These are phyloP conservation scores for Starmerella geochares DNA, from an alignment of 805 yeast species.

Conservation along the genomic window DNA sequence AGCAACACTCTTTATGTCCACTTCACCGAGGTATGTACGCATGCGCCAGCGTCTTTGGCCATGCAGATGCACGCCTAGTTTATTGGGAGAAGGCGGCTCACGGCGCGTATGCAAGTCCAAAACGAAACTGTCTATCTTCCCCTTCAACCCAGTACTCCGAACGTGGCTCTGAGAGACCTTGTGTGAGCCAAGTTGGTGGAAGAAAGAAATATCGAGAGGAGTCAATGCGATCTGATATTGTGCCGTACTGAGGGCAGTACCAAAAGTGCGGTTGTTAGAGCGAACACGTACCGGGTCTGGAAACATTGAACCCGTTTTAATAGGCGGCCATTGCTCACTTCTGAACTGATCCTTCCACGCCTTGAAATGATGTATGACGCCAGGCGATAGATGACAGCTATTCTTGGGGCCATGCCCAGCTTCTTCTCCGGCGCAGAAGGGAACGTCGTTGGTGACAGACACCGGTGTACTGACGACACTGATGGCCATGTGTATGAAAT, in stretches of 20 bases:
- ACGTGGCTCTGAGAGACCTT: slow-evolving; percentile 31
- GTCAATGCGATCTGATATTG: slow-evolving; percentile 65
- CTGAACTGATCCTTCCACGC: slow-evolving; percentile 80
- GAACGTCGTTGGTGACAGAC: background rate
- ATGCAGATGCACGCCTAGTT: slow-evolving; percentile 6
- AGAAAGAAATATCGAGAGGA: slow-evolving; percentile 67
- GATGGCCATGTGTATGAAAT: slow-evolving; percentile 65
- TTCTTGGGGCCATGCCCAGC: slow-evolving; percentile 33
- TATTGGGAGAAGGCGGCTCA: slow-evolving; percentile 34
- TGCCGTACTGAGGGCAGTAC: slow-evolving; percentile 47
- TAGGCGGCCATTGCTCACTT: slow-evolving; percentile 69
- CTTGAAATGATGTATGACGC: slow-evolving; percentile 55
- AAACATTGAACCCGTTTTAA: slow-evolving; percentile 65
- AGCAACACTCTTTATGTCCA: slow-evolving; percentile 60
- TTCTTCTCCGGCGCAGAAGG: background rate
- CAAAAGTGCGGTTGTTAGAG: slow-evolving; percentile 44
- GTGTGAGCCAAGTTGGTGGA: slow-evolving; percentile 33
- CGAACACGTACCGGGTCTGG: slow-evolving; percentile 24
- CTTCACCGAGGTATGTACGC: slow-evolving; percentile 56
- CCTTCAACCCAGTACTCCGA: slow-evolving; percentile 57
- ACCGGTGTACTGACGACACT: slow-evolving; percentile 31
- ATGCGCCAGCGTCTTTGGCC: slow-evolving; percentile 36
- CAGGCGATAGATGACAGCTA: slow-evolving; percentile 67
- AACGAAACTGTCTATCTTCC: slow-evolving; percentile 43
- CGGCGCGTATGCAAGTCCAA: slow-evolving; percentile 58